Evolutionary conservation across 2,329 filamentous ascomycete genomes (phyloP).

Genomic region (Penicillium sp.): DNA sequence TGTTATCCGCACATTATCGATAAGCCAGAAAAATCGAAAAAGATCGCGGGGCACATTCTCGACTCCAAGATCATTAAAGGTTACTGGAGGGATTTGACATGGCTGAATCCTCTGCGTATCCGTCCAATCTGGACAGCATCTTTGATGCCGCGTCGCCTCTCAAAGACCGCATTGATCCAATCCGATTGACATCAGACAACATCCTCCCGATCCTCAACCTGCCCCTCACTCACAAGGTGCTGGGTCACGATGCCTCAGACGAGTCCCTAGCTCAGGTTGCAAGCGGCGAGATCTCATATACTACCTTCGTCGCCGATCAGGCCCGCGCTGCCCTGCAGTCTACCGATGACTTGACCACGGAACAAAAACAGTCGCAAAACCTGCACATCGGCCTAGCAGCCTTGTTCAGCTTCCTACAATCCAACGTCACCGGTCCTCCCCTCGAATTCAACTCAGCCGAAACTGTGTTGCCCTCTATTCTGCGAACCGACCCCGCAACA

Average conservation of each 20-base stretch:
- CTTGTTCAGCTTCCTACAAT: conserved; percentile 71
- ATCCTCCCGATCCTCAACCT: conserved; percentile 28
- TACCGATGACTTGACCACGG: conserved; percentile 17
- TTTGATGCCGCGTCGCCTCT: conserved; percentile 24
- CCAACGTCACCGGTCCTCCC: conserved; percentile 78
- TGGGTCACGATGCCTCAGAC: conserved; percentile 30
- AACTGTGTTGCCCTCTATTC: conserved; percentile 40
- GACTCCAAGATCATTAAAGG: conserved; percentile 6
- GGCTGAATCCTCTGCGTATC: conserved; percentile 20
- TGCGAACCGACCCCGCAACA: conserved; percentile 34
- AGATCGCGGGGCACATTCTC: conserved; percentile 22
- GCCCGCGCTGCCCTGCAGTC: conserved; percentile 20
- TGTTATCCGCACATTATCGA: conserved; percentile 20
- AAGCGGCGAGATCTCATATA: conserved; percentile 30
- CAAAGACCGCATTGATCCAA: conserved; percentile 28
- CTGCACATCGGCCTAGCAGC: conserved; percentile 57
- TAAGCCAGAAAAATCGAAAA: conserved; percentile 22
- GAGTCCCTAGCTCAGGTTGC: conserved; percentile 25
- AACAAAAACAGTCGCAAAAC: conserved; percentile 33
- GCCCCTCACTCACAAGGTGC: conserved; percentile 32
- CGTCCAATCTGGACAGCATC: conserved; percentile 28
- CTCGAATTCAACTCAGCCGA: conserved; percentile 51
- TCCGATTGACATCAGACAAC: conserved; percentile 29
- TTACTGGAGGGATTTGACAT: conserved; percentile 15
- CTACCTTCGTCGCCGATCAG: conserved; percentile 31